Evolutionary conservation across 2,329 filamentous ascomycete genomes (phyloP), one percentile per base, ranked within the genome.

Genomic region (Colletotrichum nymphaeae): DNA sequence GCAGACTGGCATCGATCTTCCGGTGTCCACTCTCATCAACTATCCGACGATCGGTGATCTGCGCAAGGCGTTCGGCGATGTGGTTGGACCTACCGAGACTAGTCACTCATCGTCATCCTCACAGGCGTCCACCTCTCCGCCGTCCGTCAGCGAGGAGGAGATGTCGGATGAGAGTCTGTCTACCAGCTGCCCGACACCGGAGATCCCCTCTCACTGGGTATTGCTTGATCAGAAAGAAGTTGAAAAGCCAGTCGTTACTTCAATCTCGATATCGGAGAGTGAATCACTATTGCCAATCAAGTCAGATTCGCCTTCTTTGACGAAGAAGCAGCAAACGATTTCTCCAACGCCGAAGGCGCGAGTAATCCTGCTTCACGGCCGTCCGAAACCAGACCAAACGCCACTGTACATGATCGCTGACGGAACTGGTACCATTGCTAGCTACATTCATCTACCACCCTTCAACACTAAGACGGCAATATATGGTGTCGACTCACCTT

Each of bases 401-500:
- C 35, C 35, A 0, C 3, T 68, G 5, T 68, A 46, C 30, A 55
- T 68, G 65, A 32, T 62, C 22, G 42, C 37, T n/a, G 65, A 68
- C 46, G 65, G 65, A 28, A 68, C 46, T 6, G 65, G 65, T 46
- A 55, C 65, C 5, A 68, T 68, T 32, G 57, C 65, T 19, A 62
- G 42, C 24, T 68, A 68, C 57, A 67, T 67, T 42, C 57, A 67
- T 30, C 65, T 67, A 5, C 63, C 26, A 14, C 57, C 55, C 19
- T n/a, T 24, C 28, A 46, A 19, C 2, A 32, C 28, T 26, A 16
- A 42, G 32, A 37, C 35, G 14, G 35, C 35, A 16, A 37, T 68
- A 6, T 68, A 62, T 46, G 65, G 65, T 6, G 62, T 68, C 19
- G 65, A 68, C 42, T 68, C 65, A 11, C 65, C 65, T 2, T 68